phyloP scores from a whole-genome alignment of 495 filamentous ascomycete species.

The Xylaria palmicola region DNA sequence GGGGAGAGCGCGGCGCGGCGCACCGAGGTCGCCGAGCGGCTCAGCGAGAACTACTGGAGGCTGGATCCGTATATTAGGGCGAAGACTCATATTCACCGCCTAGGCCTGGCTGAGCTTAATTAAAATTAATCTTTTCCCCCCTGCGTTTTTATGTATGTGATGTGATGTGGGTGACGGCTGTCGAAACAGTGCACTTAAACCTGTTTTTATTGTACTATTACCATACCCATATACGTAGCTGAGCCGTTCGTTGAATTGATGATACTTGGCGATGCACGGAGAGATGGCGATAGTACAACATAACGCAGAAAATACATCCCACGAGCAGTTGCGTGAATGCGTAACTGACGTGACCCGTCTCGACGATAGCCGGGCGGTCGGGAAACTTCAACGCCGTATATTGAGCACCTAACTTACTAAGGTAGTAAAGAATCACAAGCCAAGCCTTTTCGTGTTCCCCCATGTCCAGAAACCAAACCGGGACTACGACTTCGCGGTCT shows the following conservation, averaged over 20 bases:
- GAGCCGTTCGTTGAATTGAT: not conserved
- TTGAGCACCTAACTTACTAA: not conserved
- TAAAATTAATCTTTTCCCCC: too few species aligned
- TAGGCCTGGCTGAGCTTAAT: not conserved
- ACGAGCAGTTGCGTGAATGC: too few species aligned
- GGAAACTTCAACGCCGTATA: too few species aligned
- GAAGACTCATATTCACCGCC: slow-evolving; percentile 7
- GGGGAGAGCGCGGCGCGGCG: not conserved
- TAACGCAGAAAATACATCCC: too few species aligned
- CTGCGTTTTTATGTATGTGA: not conserved
- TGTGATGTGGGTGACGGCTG: not conserved
- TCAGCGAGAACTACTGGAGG: slow-evolving; percentile 6
- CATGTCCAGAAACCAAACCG: too few species aligned
- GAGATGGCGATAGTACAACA: too few species aligned
- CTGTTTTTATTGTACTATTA: not conserved
- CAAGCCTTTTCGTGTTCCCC: not conserved
- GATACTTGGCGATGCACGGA: not conserved
- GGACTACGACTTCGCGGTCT: not conserved
- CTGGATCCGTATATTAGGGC: slow-evolving; percentile 15
- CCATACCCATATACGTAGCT: not conserved
- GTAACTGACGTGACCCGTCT: too few species aligned
- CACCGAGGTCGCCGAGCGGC: not conserved
- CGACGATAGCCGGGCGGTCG: too few species aligned
- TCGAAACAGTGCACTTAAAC: too few species aligned
- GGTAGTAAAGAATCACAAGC: not conserved